Percentiles rank a stretch among this genome's conserved stretches.
Conservation (phyloP, 2,329 filamentous ascomycete genomes). For the Leptodontidium sp. region DNA sequence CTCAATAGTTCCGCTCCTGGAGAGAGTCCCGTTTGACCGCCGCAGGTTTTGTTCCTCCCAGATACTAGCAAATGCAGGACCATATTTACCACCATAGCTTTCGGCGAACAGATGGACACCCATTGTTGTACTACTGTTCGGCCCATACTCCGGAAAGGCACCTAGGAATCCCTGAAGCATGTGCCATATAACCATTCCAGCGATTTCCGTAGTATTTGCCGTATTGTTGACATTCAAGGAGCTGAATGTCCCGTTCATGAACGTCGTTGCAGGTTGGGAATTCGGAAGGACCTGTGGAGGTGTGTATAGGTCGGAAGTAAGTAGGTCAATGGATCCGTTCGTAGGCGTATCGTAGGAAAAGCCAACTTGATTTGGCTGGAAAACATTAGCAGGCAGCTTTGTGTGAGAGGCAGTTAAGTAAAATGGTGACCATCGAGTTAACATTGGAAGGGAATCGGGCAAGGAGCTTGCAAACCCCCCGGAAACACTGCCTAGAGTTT, state of each 20-base stretch:
- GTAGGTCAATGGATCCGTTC: conserved; percentile 65
- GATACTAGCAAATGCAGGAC: conserved; percentile 66
- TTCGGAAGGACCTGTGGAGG: conserved; percentile 48
- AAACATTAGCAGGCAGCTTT: conserved; percentile 38
- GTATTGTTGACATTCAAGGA: conserved; percentile 55
- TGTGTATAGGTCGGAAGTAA: conserved; percentile 51
- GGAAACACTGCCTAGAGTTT: background rate
- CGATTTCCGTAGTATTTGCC: conserved; percentile 59
- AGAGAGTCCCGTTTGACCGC: conserved; percentile 58
- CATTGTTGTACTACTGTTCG: conserved; percentile 61
- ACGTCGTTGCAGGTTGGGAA: conserved; percentile 45
- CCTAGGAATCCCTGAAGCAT: conserved; percentile 67
- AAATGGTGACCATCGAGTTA: background rate
- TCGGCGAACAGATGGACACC: conserved; percentile 73
- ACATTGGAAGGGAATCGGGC: background rate
- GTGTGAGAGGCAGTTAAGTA: background rate
- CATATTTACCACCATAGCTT: conserved; percentile 76
- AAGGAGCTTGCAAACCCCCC: background rate
- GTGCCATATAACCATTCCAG: conserved; percentile 64
- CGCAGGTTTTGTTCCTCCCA: conserved; percentile 69
- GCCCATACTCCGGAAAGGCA: conserved; percentile 63
- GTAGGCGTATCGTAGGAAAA: conserved; percentile 72
- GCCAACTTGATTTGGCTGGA: conserved; percentile 73
- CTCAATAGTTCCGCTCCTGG: conserved; percentile 60
- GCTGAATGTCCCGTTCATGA: conserved; percentile 72